Percentiles rank a stretch among this genome's conserved stretches.
Evolutionary conservation across 768 basidiomycete genomes (phyloP).

Genomic region (Mrakia gelida): DNA sequence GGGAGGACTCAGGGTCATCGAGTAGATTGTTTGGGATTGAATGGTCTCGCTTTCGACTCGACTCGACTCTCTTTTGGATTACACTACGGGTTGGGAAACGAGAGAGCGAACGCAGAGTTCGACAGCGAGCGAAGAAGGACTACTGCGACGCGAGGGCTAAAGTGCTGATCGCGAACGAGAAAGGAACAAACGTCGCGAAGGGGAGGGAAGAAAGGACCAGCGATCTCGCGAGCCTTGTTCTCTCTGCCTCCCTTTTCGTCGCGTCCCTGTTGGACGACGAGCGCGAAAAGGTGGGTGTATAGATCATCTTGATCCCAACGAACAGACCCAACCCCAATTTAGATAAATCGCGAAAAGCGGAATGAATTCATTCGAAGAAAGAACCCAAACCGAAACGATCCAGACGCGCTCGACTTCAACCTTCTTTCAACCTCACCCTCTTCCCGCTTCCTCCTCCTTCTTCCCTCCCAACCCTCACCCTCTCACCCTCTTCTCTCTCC

Average conservation of each 20-base stretch:
- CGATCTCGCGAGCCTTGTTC: no score
- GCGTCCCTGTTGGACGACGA: neutral
- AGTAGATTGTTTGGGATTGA: neutral
- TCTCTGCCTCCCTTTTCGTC: neutral
- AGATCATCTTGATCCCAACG: neutral
- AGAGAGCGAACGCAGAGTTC: neutral
- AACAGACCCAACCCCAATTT: no score
- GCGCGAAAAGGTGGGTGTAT: neutral
- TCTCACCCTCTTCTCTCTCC: neutral
- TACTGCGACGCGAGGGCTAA: neutral
- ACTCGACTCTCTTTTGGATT: neutral
- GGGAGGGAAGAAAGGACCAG: neutral
- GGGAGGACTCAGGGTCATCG: constrained; percentile 24
- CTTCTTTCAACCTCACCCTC: neutral
- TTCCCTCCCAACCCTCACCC: neutral
- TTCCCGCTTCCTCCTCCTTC: neutral
- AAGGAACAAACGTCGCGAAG: neutral
- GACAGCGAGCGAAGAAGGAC: no score
- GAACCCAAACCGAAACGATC: no score
- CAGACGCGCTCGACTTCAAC: neutral
- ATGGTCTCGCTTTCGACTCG: neutral
- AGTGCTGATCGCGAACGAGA: neutral
- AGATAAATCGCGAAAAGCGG: neutral
- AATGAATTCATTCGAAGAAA: neutral
- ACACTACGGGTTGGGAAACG: neutral